A percentile compares a stretch with the other conserved stretches of the same genome.
These are phyloP conservation scores for Kodamaea suecica DNA, from an alignment of 1,139 yeast genomes.

Conservation along the genomic window DNA sequence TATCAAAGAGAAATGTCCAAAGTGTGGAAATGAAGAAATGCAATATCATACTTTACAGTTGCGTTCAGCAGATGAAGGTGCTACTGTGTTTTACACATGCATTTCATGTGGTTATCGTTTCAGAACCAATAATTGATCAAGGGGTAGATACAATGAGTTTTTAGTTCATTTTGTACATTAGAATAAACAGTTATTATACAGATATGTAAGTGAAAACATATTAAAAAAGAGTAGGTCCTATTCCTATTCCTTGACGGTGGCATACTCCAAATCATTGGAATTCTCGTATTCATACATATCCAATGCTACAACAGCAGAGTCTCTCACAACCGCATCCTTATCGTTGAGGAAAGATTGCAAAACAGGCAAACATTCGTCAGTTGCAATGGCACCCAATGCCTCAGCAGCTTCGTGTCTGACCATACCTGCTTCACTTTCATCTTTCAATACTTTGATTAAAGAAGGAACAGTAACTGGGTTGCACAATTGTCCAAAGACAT, in stretches of 20 bases:
- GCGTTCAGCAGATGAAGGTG: conserved; percentile 99
- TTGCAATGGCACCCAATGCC: conserved; percentile 94
- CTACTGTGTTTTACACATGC: conserved; percentile 93
- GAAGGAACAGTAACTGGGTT: conserved; percentile 92
- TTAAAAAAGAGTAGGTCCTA: neutral
- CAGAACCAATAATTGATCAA: conserved; percentile 75
- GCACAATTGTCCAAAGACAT: conserved; percentile 95
- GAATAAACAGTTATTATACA: conserved; percentile 7
- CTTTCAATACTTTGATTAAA: conserved; percentile 73
- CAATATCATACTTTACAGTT: conserved; percentile 93
- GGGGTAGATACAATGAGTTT: neutral
- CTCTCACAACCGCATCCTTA: conserved; percentile 85
- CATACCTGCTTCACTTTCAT: conserved; percentile 88
- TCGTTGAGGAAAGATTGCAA: conserved; percentile 77
- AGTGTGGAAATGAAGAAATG: conserved; percentile 98
- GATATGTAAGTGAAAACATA: neutral
- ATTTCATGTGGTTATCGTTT: conserved; percentile 88
- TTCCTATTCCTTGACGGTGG: conserved; percentile 24
- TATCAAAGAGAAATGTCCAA: conserved; percentile 94
- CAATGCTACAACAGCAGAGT: conserved; percentile 92
- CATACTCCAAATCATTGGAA: conserved; percentile 80
- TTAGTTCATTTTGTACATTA: conserved; percentile 9
- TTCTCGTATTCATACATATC: conserved; percentile 98
- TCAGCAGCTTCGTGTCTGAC: conserved; percentile 99
- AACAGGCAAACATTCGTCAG: conserved; percentile 92